A percentile compares a stretch with the other conserved stretches of the same genome.
These are phyloP conservation scores for Hanseniaspora gamundiae DNA, from an alignment of 1,139 yeast species.

Conservation along the genomic window DNA sequence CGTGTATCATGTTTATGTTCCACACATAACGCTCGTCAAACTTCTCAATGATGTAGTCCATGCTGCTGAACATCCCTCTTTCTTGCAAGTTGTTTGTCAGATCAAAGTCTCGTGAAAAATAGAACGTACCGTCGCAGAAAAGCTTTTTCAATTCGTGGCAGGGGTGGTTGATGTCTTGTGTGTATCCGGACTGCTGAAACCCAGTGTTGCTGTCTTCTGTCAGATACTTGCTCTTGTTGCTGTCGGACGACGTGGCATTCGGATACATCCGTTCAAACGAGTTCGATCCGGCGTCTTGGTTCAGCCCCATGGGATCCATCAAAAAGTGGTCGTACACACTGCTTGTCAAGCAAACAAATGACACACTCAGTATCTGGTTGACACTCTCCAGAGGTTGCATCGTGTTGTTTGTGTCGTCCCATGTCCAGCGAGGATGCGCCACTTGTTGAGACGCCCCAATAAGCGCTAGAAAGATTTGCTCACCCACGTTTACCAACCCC, in stretches of 20 bases:
- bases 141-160: conserved; percentile 46
- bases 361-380: conserved; percentile 41
- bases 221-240: conserved; percentile 5
- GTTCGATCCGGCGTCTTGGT: neutral
- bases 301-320: neutral
- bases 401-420: conserved; percentile 11
- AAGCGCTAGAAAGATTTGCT: conserved; percentile 43
- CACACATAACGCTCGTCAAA: conserved; percentile 51
- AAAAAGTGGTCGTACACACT: conserved; percentile 37
- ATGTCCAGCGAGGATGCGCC: conserved; percentile 40
- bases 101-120: conserved; percentile 54
- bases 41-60: conserved; percentile 30
- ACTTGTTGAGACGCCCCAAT: conserved; percentile 44
- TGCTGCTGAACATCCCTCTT: conserved; percentile 30
- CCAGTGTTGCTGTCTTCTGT: neutral
- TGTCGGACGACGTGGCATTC: conserved; percentile 25
- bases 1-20: conserved; percentile 49
- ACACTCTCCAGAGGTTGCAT: conserved; percentile 35
- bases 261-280: conserved; percentile 13
- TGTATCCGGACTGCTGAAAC: neutral
- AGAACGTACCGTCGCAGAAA: conserved; percentile 52
- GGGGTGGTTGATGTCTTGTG: conserved; percentile 37
- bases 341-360: conserved; percentile 49
- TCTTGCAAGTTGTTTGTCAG: conserved; percentile 51
- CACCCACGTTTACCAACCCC: conserved; percentile 47